Percentiles rank a stretch among this genome's conserved stretches.
These are phyloP conservation scores for Coccomyxa sp. DNA, from an alignment of 139 green algal species.

Conservation along the genomic window DNA sequence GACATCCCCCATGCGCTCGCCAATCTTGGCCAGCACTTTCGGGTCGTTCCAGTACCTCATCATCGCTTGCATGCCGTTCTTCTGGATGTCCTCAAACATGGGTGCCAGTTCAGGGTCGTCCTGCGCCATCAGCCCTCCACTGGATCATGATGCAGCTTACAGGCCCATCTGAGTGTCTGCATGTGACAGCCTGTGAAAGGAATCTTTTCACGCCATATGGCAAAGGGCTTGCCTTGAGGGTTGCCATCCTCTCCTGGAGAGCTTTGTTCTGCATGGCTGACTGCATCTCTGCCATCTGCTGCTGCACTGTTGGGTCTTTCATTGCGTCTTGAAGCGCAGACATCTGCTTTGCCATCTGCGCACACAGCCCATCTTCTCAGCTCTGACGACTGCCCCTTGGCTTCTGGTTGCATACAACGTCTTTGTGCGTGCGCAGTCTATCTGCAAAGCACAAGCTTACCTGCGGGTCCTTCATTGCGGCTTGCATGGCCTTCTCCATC, in stretches of 20 bases:
- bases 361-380: background rate
- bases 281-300: conserved; percentile 56
- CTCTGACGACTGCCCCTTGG: no score
- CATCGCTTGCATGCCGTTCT: conserved; percentile 66
- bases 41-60: conserved; percentile 69
- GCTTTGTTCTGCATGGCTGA: conserved; percentile 29
- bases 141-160: background rate
- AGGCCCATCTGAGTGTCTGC: no score
- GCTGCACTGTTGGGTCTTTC: conserved; percentile 48
- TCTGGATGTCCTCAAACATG: conserved; percentile 74
- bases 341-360: conserved; percentile 39
- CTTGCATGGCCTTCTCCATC: conserved; percentile 25
- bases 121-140: conserved; percentile 26
- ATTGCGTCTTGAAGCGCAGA: conserved; percentile 64
- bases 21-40: conserved; percentile 58
- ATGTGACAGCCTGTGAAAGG: no score
- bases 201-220: background rate
- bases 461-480: conserved; percentile 21
- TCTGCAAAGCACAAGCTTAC: background rate
- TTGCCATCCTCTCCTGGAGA: conserved; percentile 18
- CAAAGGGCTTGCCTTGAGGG: conserved; percentile 18
- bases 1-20: conserved; percentile 55
- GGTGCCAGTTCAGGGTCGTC: conserved; percentile 67
- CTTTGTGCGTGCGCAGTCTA: no score
- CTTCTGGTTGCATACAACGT: background rate